Base-by-base conservation (phyloP, 1,284 basidiomycete species). In the Microbotryum saponariae region DNA sequence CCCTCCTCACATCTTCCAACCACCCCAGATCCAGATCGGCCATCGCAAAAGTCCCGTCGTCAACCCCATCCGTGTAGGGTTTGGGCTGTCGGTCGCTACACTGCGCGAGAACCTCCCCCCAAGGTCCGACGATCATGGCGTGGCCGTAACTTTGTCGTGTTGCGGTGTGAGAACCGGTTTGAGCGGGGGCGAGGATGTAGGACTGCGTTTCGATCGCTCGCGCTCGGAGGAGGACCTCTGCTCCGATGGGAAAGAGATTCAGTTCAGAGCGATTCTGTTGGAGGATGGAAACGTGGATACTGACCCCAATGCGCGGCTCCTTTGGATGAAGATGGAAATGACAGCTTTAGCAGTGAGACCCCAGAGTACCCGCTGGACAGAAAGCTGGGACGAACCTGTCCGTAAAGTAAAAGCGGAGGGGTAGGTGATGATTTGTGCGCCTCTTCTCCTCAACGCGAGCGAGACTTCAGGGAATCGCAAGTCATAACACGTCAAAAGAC, bases 401-500 rank as follows among this genome's bases (percentile, higher is more conserved):
- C 76, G 74, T 1, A 79, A 70, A 0, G 79, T 79, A 66, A 81
- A 81, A 0, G 80, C 80, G 0, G 76, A 76, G 0, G 80, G 80
- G 64, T 79, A 79, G 0, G 77, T 75, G 18, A 82, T 63, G n/a
- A 80, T 63, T 6, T 80, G 71, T 0, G 79, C 79, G 0, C 79
- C 79, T 37, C 73, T 69, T 16, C 76, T 60, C 0, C 78, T 73
- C 9, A 81, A 68, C 3, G 76, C 71, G 6, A 78, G 69, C 1
- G 77, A 75, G 1, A 76, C 73, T 65, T 81, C 79, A 1, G 80
- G 79, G 60, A 80, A 76, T 58, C 80, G 73, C 23, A 81, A 68
- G 65, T 82, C 80, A 71, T 80, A 82, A 73, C 80, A 82, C 7
- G 80, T 81, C 61, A 79, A 72, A n/a, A 80, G 66, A 10, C 78